Evolutionary conservation across 2,329 filamentous ascomycete genomes (phyloP), one percentile per base, ranked within the genome.

Genomic region (Hymenoscyphus albidus): DNA sequence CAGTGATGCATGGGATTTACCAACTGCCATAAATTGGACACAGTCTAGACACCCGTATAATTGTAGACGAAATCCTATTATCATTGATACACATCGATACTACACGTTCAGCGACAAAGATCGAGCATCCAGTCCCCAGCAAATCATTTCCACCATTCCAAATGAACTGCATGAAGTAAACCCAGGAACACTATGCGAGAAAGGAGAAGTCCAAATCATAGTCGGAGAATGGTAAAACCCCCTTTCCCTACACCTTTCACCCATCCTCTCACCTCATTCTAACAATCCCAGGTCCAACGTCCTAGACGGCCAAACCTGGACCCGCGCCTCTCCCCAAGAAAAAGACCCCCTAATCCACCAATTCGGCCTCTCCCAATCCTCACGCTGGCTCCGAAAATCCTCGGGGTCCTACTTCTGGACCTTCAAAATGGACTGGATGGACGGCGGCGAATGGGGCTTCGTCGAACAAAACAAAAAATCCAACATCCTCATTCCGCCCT

Each of bases 371-470:
- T 78, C 77, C 1, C 80, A 87, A 70, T 80, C 77, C 32, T 70
- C 76, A 12, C 77, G 77, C 55, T 87, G 81, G 73, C 79, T 83
- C 63, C 70, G 78, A n/a, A 78, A 77, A 56, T 74, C 81, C 14
- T 81, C 80, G 2, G 85, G 84, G 1, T 78, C 77, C 39, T 85
- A 81, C 70, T 87, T 87, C 75, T 86, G 84, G 85, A 86, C 84
- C 0, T 83, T 78, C 70, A 84, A 84, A 62, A 86, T 86, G 83
- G 73, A 71, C 67, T 86, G 84, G 83, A 84, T 84, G 79, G 79
- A 80, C n/a, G 84, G 83, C 13, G 84, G 83, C 13, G 84, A 85
- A 72, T 87, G 85, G 85, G 84, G 84, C 0, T 86, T 87, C 74
- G 78, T 79, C 22, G 78, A 81, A 44, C 82, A 84, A 74, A 79